Evolutionary conservation across 495 filamentous ascomycete genomes (phyloP).

Genomic region (Ramalina intermedia): DNA sequence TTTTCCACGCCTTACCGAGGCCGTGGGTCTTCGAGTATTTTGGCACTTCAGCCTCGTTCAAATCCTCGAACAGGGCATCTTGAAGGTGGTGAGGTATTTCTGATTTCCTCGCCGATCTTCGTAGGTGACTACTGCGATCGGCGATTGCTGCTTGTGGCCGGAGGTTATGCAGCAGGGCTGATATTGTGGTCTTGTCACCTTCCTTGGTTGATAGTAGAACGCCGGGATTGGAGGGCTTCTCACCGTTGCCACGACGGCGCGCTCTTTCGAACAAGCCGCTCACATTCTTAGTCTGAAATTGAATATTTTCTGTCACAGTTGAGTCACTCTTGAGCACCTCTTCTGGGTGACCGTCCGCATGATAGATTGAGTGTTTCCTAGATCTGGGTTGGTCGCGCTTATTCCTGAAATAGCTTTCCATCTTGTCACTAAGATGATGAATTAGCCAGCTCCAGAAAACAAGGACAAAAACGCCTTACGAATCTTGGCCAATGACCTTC

Average conservation of each 20-base stretch:
- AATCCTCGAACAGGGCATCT: background rate
- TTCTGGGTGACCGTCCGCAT: too few relatives aligned
- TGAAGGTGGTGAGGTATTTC: background rate
- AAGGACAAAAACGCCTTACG: too few relatives aligned
- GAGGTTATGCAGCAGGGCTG: background rate
- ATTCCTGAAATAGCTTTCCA: conserved; percentile 25
- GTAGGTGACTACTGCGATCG: conserved; percentile 1
- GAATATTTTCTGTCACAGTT: background rate
- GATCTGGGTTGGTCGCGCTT: background rate
- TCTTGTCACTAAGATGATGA: conserved; percentile 16
- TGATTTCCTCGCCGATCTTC: conserved; percentile 6
- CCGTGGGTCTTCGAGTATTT: conserved; percentile 9
- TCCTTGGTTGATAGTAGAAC: background rate
- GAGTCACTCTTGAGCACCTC: background rate
- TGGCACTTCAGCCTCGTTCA: background rate
- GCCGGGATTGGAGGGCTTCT: background rate
- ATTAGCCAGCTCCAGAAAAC: background rate
- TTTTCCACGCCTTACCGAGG: conserved; percentile 21
- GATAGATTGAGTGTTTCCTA: background rate
- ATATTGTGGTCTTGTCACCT: background rate
- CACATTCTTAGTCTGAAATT: background rate
- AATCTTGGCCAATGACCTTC: too few relatives aligned
- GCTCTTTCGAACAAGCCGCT: background rate
- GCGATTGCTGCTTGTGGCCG: background rate
- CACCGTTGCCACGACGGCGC: background rate